Conservation (phyloP, 2,329 filamentous ascomycete species). For the Penicillium sp. region DNA sequence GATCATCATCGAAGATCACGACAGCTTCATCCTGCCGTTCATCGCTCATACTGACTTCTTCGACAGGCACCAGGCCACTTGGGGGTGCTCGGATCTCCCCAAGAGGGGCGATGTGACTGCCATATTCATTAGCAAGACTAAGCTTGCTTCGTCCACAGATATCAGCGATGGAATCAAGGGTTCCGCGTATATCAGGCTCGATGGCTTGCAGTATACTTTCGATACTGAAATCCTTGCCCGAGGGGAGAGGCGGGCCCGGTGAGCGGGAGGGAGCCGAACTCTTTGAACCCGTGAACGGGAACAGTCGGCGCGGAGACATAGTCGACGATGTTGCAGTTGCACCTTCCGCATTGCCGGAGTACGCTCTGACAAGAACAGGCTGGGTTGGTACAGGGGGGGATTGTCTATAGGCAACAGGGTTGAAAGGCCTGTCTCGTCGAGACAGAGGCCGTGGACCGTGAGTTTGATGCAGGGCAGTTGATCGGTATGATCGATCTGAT, state of each 20-base stretch:
- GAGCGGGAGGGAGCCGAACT: conserved; percentile 20
- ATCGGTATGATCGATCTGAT: conserved; percentile 31
- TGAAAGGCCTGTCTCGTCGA: conserved; percentile 27
- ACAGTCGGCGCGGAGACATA: conserved; percentile 35
- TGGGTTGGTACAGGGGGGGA: conserved; percentile 36
- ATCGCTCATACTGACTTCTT: conserved; percentile 43
- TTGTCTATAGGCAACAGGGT: conserved; percentile 20
- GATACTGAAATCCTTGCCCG: conserved; percentile 56
- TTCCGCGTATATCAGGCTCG: conserved; percentile 58
- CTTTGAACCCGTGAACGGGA: conserved; percentile 27
- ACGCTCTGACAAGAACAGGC: conserved; percentile 46
- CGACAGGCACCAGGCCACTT: conserved; percentile 41
- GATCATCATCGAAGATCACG: conserved; percentile 40
- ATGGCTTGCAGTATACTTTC: conserved; percentile 57
- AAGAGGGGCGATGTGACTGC: conserved; percentile 60
- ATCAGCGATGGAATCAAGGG: conserved; percentile 62
- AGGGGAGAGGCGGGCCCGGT: conserved; percentile 41
- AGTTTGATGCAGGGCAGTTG: conserved; percentile 34
- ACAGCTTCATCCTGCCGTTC: conserved; percentile 40
- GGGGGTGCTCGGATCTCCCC: conserved; percentile 53
- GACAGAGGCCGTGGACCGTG: conserved; percentile 29
- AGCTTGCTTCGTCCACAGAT: conserved; percentile 62
- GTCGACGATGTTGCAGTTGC: conserved; percentile 25
- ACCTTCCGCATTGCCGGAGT: conserved; percentile 39
- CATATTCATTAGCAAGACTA: conserved; percentile 63